phyloP scores from a whole-genome alignment of 1,139 yeast genomes.

The Debaryomyces subglobosus region DNA sequence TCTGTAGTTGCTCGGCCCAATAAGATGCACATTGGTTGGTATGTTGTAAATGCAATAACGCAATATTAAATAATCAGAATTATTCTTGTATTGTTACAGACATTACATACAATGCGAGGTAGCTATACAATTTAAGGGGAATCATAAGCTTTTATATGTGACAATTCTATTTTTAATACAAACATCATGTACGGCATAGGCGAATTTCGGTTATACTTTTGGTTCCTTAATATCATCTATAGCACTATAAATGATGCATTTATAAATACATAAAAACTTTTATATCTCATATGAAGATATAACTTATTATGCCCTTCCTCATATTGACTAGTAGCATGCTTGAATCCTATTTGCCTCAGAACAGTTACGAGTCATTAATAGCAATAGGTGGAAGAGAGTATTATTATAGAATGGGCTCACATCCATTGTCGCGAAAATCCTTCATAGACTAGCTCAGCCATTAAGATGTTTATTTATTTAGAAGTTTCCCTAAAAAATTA shows the following conservation, averaged over 20 bases:
- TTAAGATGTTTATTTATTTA: conserved; percentile 1
- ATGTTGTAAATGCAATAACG: not conserved
- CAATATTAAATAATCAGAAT: not conserved
- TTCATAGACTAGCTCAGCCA: conserved; percentile 1
- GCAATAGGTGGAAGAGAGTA: not conserved
- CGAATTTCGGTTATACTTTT: not conserved
- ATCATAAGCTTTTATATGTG: not conserved
- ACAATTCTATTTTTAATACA: not conserved
- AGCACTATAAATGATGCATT: too few relatives aligned
- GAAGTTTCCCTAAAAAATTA: not conserved
- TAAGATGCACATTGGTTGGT: not conserved
- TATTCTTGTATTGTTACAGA: not conserved
- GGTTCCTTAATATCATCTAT: not conserved
- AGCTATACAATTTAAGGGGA: not conserved
- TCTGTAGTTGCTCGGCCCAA: not conserved
- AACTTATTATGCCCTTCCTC: not conserved
- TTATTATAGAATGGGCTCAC: not conserved
- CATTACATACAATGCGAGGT: not conserved
- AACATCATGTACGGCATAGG: not conserved
- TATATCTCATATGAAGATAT: too few relatives aligned
- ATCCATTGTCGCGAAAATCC: conserved; percentile 1
- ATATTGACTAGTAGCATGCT: not conserved
- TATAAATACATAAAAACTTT: too few relatives aligned
- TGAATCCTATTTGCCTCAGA: not conserved
- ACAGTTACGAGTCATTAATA: not conserved